Evolutionary conservation across 2,329 filamentous ascomycete species (phyloP), one percentile per base, ranked within the genome.

Genomic region (Pseudogymnoascus sp.): DNA sequence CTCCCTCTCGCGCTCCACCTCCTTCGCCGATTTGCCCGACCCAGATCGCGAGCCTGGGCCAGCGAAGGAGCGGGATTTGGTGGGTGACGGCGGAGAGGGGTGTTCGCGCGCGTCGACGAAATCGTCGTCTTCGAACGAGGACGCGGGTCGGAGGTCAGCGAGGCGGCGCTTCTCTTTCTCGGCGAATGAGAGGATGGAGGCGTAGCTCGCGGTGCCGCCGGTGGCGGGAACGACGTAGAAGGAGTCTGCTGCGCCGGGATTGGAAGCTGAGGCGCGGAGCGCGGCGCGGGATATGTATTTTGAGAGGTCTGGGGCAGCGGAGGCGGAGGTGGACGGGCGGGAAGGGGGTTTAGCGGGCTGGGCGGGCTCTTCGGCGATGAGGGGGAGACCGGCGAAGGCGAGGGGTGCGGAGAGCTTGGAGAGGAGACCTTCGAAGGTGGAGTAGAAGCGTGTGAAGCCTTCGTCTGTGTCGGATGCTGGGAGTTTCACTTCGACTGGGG

Each of bases 161-260:
- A 83, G 72, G 8, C 85, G 82, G 7, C 84, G 79, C 72, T 83
- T 85, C 71, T 88, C 85, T 69, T 88, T 88, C 66, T 86, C 83
- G 37, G 83, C 85, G 68, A 84, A 87, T 43, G 80, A 88, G 19
- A 96, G 78, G 61, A 99, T 97, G 65, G 89, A 92, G 49, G 94
- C 92, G 71, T 97, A 99, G 0, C 92, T 94, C 64, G 92, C 88
- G 2, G 92, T 97, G 66, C 93, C 92, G 4, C 94, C 93, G 16
- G 90, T 91, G 0, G 90, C 90, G 3, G 93, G 94, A 1, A 99
- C 94, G 1, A 97, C 89, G 73, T 97, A 97, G 77, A 99, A 99
- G 7, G 90, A 94, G 69, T 90, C 89, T 14, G 83, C 78, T 29
- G 49, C 49, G 12, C 75, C 77, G 11, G 78, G 75, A n/a, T 76